Conservation (phyloP, 805 yeast species). For the Danielia oregonensis region DNA sequence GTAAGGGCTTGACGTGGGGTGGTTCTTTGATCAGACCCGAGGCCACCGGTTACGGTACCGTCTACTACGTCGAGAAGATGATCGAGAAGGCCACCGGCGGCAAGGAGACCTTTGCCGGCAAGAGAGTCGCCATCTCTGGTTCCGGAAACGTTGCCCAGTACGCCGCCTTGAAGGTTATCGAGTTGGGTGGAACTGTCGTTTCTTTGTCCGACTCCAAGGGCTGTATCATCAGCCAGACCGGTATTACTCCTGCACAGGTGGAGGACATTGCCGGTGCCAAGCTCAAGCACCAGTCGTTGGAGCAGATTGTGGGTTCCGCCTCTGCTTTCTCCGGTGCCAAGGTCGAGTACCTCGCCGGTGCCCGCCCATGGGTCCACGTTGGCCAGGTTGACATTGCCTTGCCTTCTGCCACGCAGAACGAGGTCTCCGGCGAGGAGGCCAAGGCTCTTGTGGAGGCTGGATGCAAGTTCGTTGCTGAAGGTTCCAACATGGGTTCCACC, state of each 20-base stretch:
- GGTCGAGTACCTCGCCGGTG: conserved; percentile 85
- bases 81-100: conserved; percentile 88
- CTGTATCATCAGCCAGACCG: conserved; percentile 69
- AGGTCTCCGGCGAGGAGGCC: conserved; percentile 96
- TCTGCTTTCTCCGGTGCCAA: conserved; percentile 53
- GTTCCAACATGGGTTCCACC: conserved; percentile 99
- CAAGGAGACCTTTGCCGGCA: conserved; percentile 85
- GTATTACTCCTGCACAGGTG: conserved; percentile 83
- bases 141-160: conserved; percentile 99
- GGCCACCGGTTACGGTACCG: conserved; percentile 98
- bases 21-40: conserved; percentile 98
- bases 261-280: conserved; percentile 73
- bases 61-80: conserved; percentile 97
- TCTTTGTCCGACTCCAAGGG: conserved; percentile 96
- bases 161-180: conserved; percentile 96
- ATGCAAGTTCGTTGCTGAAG: conserved; percentile 92
- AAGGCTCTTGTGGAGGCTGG: conserved; percentile 90
- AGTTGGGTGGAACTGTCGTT: conserved; percentile 93
- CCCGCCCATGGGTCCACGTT: conserved; percentile 93
- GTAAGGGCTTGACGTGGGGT: conserved; percentile 98
- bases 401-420: conserved; percentile 98
- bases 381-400: conserved; percentile 93
- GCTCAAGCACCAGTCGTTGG: conserved; percentile 71
- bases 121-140: conserved; percentile 95
- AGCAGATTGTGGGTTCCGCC: conserved; percentile 57